phyloP scores from a whole-genome alignment of 2,329 filamentous ascomycete species.

The Cordyceps tenuipes region DNA sequence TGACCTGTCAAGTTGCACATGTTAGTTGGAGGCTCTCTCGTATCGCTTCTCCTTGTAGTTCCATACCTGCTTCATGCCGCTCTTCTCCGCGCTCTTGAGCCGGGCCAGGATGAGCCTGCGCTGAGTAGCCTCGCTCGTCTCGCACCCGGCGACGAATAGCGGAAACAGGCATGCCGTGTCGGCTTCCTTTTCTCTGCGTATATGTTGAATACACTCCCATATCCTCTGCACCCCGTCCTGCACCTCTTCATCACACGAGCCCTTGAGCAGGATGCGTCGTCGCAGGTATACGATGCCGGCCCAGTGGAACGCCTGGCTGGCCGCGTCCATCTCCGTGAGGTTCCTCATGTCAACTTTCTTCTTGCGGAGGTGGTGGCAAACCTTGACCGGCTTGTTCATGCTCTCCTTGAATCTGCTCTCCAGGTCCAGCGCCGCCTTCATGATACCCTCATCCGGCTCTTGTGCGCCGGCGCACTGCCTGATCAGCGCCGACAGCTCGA shows the following conservation, averaged over 20 bases:
- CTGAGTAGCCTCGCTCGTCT: constrained; percentile 50
- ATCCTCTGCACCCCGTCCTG: constrained; percentile 56
- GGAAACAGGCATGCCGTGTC: constrained; percentile 72
- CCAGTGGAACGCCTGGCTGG: constrained; percentile 73
- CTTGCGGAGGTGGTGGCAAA: constrained; percentile 39
- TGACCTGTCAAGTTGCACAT: constrained; percentile 32
- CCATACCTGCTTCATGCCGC: constrained; percentile 67
- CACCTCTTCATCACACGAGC: constrained; percentile 49
- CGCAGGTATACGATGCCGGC: constrained; percentile 69
- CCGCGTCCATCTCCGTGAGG: constrained; percentile 56
- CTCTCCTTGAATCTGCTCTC: constrained; percentile 54
- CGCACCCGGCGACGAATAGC: constrained; percentile 75
- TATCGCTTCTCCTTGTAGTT: background rate
- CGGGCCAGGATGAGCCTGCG: constrained; percentile 55
- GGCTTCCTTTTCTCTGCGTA: constrained; percentile 58
- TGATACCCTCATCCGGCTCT: constrained; percentile 4
- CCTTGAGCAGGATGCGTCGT: constrained; percentile 60
- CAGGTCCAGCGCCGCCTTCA: constrained; percentile 47
- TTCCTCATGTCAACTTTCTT: constrained; percentile 46
- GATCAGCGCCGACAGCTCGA: constrained; percentile 20
- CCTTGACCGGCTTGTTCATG: constrained; percentile 32
- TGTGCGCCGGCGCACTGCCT: background rate
- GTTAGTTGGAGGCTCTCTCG: background rate
- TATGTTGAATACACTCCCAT: constrained; percentile 50
- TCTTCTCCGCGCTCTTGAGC: constrained; percentile 59